These are phyloP conservation scores for Datisca glomerata DNA, from an alignment of 306 rosid genomes.

Conservation along the genomic window DNA sequence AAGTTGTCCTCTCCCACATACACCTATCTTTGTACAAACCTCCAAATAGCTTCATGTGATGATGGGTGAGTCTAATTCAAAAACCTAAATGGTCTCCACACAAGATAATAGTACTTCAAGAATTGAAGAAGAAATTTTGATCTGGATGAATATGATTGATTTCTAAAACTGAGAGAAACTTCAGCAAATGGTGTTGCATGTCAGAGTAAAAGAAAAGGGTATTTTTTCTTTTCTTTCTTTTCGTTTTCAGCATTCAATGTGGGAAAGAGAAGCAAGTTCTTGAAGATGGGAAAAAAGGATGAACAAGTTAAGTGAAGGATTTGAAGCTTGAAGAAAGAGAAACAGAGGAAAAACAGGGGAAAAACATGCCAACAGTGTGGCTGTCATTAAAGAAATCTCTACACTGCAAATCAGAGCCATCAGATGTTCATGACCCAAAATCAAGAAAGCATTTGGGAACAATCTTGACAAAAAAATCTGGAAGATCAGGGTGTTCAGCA, in stretches of 20 bases:
- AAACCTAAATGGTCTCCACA: neutral
- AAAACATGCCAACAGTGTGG: slow-evolving; percentile 90
- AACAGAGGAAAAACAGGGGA: too few species aligned
- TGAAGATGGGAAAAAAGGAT: neutral
- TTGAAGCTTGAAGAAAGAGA: neutral
- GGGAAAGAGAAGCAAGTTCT: neutral
- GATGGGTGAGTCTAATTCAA: neutral
- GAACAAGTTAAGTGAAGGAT: neutral
- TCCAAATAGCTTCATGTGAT: neutral
- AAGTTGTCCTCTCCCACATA: neutral
- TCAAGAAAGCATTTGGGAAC: slow-evolving; percentile 42
- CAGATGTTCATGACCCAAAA: slow-evolving; percentile 80
- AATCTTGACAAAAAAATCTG: slow-evolving; percentile 57
- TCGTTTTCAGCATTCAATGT: neutral
- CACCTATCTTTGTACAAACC: neutral
- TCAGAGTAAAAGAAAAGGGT: neutral
- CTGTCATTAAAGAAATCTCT: slow-evolving; percentile 66
- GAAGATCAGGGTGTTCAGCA: slow-evolving; percentile 7
- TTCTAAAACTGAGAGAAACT: too few species aligned
- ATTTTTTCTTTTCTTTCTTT: neutral
- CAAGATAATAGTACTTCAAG: neutral
- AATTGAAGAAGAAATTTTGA: neutral
- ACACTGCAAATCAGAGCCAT: slow-evolving; percentile 76
- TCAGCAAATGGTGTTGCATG: neutral
- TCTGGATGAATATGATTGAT: neutral